Conservation (phyloP, 2,329 filamentous ascomycete genomes). For the Pestalotiopsis sp. region DNA sequence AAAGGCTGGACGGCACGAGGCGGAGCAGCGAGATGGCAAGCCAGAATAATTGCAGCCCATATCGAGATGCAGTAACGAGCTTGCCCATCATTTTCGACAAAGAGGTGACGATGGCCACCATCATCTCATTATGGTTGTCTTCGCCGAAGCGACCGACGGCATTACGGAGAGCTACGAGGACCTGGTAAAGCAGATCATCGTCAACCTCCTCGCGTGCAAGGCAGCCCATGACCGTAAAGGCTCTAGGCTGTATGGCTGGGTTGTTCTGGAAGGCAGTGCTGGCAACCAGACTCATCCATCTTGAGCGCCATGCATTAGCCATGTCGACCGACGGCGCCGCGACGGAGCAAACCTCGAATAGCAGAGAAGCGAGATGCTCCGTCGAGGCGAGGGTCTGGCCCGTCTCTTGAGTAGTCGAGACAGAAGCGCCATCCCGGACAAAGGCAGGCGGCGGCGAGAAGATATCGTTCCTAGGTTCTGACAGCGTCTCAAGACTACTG, state of each 20-base stretch:
- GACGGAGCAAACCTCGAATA: constrained; percentile 66
- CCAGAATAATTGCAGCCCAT: constrained; percentile 72
- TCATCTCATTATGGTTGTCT: constrained; percentile 67
- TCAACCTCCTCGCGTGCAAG: constrained; percentile 72
- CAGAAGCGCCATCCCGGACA: constrained; percentile 54
- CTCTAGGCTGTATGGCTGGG: constrained; percentile 69
- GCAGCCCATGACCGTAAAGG: constrained; percentile 73
- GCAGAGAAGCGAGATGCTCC: constrained; percentile 61
- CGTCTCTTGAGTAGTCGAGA: constrained; percentile 56
- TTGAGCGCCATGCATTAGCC: constrained; percentile 69
- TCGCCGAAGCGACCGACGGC: constrained; percentile 68
- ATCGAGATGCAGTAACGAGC: constrained; percentile 66
- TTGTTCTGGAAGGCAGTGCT: constrained; percentile 76
- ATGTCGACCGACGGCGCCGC: constrained; percentile 67
- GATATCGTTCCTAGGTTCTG: constrained; percentile 61
- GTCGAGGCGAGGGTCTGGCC: constrained; percentile 56
- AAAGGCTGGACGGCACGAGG: constrained; percentile 63
- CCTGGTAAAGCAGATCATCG: constrained; percentile 71
- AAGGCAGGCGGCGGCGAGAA: constrained; percentile 53
- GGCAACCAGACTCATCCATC: constrained; percentile 74
- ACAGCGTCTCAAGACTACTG: constrained; percentile 58
- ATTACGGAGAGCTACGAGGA: constrained; percentile 67
- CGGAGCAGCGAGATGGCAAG: constrained; percentile 68
- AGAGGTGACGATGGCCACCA: constrained; percentile 67
- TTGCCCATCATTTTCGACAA: constrained; percentile 74